Conservation (phyloP, 306 rosid genomes). For the Cicer cuneatum region DNA sequence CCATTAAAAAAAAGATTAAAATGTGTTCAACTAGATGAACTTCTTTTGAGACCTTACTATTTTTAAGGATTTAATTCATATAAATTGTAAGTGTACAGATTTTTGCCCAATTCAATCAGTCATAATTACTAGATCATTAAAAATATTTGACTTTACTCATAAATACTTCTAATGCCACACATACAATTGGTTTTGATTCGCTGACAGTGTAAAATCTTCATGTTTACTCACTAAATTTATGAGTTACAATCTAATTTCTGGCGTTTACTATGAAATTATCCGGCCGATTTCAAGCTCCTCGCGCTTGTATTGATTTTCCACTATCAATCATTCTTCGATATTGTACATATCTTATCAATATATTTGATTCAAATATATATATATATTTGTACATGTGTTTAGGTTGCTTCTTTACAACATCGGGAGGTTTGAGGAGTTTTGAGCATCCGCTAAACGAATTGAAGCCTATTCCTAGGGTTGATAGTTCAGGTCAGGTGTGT, state of each 20-base stretch:
- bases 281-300: constrained; percentile 13
- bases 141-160: too few species aligned
- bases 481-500: constrained; percentile 83
- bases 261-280: constrained; percentile 2
- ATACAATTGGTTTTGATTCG: too few species aligned
- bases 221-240: background rate
- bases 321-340: background rate
- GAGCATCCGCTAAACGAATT: constrained; percentile 91
- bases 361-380: constrained; percentile 5
- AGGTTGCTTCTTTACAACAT: constrained; percentile 91
- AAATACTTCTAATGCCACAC: too few species aligned
- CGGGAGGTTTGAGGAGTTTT: constrained; percentile 86
- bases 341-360: background rate
- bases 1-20: background rate
- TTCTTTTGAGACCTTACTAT: background rate
- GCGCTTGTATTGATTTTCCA: background rate
- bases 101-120: too few species aligned
- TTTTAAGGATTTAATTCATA: too few species aligned
- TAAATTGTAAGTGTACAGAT: too few species aligned
- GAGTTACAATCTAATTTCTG: background rate
- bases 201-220: too few species aligned
- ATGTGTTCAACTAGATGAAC: background rate
- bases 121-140: too few species aligned
- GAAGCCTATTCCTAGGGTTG: constrained; percentile 92
- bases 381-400: constrained; percentile 24